These are phyloP conservation scores for Clonostachys chloroleuca DNA, from an alignment of 2,329 filamentous ascomycete genomes.

Conservation along the genomic window DNA sequence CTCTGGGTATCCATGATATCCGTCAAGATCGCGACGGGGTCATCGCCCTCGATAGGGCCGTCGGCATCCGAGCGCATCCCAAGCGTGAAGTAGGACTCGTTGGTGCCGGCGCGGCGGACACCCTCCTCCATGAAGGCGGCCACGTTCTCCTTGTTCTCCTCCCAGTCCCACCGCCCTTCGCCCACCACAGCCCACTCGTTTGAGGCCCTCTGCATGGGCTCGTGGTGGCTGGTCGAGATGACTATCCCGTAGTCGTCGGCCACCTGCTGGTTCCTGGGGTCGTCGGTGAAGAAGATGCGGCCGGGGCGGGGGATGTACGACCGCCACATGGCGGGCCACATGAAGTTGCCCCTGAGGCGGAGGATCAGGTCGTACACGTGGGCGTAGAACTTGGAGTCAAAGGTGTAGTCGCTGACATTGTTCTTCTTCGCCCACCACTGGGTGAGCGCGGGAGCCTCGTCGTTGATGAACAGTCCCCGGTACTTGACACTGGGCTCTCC, in stretches of 20 bases:
- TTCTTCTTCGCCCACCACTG: slow-evolving; percentile 58
- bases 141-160: slow-evolving; percentile 45
- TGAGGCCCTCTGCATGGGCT: slow-evolving; percentile 55
- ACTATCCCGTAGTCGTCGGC: slow-evolving; percentile 61
- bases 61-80: slow-evolving; percentile 55
- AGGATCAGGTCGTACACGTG: slow-evolving; percentile 67
- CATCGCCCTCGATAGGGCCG: slow-evolving; percentile 14
- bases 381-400: slow-evolving; percentile 57
- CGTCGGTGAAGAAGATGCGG: slow-evolving; percentile 67
- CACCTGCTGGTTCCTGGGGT: slow-evolving; percentile 60
- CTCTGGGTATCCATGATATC: slow-evolving; percentile 4
- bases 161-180: slow-evolving; percentile 51
- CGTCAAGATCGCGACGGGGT: slow-evolving; percentile 1
- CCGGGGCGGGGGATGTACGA: slow-evolving; percentile 22
- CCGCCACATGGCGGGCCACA: slow-evolving; percentile 72
- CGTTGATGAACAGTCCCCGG: slow-evolving; percentile 67
- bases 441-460: slow-evolving; percentile 63
- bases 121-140: slow-evolving; percentile 50
- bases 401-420: slow-evolving; percentile 36
- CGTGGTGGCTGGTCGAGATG: slow-evolving; percentile 57
- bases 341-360: slow-evolving; percentile 64
- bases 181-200: slow-evolving; percentile 27
- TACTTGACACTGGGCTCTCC: slow-evolving; percentile 61
- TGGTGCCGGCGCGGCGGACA: slow-evolving; percentile 40
- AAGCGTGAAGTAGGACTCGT: slow-evolving; percentile 51